Evolutionary conservation across 2,329 filamentous ascomycete genomes (phyloP).

Genomic region (Aspergillus amoenus): DNA sequence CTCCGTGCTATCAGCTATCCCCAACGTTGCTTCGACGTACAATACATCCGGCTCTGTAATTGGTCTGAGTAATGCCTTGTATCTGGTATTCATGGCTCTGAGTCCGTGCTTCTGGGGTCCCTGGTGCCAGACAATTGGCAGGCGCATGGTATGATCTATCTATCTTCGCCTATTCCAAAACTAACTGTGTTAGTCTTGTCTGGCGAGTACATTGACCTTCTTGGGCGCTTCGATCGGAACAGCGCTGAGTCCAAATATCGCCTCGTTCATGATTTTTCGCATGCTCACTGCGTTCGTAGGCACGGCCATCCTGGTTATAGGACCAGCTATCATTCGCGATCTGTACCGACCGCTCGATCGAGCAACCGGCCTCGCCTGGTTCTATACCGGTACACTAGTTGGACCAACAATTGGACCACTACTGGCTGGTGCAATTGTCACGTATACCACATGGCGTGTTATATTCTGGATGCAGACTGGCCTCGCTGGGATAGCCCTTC

Average conservation of each 20-base stretch:
- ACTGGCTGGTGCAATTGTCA: not conserved
- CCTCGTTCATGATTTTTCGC: constrained; percentile 71
- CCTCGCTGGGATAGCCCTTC: constrained; percentile 59
- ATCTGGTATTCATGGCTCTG: constrained; percentile 71
- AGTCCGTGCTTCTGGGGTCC: constrained; percentile 71
- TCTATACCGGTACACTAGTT: constrained; percentile 68
- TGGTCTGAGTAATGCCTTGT: constrained; percentile 73
- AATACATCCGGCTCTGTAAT: constrained; percentile 67
- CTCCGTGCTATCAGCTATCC: constrained; percentile 64
- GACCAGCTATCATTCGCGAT: constrained; percentile 67
- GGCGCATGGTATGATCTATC: constrained; percentile 51
- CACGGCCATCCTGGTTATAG: constrained; percentile 71
- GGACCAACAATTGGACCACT: constrained; percentile 65
- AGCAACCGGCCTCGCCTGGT: constrained; percentile 72
- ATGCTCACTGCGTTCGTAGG: constrained; percentile 73
- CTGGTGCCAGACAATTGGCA: constrained; percentile 64
- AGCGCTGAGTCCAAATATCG: constrained; percentile 69
- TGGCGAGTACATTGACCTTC: constrained; percentile 63
- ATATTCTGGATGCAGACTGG: constrained; percentile 78
- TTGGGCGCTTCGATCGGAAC: constrained; percentile 70
- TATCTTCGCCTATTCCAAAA: not conserved
- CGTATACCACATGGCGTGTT: constrained; percentile 63
- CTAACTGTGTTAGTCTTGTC: constrained; percentile 48
- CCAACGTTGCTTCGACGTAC: constrained; percentile 68
- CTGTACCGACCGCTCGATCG: constrained; percentile 66